Conservation (phyloP, 352 stramenopile genomes). For the Hyaloperonospora arabidopsidis region DNA sequence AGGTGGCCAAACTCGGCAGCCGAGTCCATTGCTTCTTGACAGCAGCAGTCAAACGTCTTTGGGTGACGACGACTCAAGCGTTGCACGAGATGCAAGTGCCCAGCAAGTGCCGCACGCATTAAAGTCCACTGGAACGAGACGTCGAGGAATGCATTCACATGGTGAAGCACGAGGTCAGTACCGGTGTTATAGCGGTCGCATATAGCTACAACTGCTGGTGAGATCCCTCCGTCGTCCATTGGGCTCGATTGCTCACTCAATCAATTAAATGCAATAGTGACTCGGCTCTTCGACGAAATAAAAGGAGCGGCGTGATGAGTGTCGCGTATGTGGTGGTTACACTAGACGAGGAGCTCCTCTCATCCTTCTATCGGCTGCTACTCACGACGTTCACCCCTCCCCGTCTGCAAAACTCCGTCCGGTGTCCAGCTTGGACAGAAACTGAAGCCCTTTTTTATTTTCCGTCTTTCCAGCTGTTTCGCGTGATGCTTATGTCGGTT, state of each 20-base stretch:
- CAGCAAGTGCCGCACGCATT: conserved; percentile 41
- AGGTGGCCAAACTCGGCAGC: conserved; percentile 58
- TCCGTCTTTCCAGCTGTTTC: conserved; percentile 1
- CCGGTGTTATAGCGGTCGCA: conserved; percentile 37
- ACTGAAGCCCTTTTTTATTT: too few relatives aligned
- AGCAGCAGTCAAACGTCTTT: conserved; percentile 39
- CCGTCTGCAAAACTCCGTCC: too few relatives aligned
- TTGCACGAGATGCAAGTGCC: conserved; percentile 44
- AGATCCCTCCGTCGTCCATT: conserved; percentile 17
- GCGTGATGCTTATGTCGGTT: not conserved
- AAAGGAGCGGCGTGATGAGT: not conserved
- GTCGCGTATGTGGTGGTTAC: too few relatives aligned
- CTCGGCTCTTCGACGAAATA: too few relatives aligned
- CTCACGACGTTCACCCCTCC: too few relatives aligned
- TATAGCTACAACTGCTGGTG: conserved; percentile 40
- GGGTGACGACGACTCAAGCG: conserved; percentile 34
- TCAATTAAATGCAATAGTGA: not conserved
- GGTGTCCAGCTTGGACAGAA: not conserved
- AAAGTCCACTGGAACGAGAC: conserved; percentile 42
- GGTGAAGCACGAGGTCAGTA: conserved; percentile 42
- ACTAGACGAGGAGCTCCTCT: too few relatives aligned
- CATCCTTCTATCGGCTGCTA: too few relatives aligned
- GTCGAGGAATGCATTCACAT: conserved; percentile 52
- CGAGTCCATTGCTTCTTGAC: conserved; percentile 51
- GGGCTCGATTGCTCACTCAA: not conserved